These are phyloP conservation scores for Cytidiella melzeri DNA, from an alignment of 768 basidiomycete species.

Conservation along the genomic window DNA sequence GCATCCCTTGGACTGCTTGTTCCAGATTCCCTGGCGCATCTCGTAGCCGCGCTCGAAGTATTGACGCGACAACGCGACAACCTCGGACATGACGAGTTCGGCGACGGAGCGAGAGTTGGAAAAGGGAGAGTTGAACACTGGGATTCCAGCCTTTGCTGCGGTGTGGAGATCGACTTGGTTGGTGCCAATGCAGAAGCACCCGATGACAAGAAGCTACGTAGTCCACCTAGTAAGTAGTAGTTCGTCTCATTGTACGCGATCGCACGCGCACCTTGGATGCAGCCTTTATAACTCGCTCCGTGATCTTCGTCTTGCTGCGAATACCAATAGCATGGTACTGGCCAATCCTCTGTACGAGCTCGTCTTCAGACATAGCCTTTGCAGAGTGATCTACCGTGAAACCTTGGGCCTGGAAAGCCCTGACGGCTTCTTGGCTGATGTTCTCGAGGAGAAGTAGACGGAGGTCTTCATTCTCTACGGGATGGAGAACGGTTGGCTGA, in stretches of 20 bases:
- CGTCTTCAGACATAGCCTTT: conserved; percentile 87
- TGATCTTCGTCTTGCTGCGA: conserved; percentile 96
- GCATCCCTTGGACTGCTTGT: conserved; percentile 97
- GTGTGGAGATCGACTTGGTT: conserved; percentile 92
- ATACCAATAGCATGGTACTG: conserved; percentile 94
- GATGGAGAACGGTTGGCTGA: conserved; percentile 69
- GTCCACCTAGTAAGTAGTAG: neutral
- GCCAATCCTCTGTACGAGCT: conserved; percentile 79
- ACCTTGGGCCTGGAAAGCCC: conserved; percentile 71
- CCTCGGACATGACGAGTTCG: conserved; percentile 92
- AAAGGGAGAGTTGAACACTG: conserved; percentile 99
- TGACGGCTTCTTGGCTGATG: conserved; percentile 87
- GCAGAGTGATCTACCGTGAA: conserved; percentile 88
- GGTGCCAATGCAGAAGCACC: conserved; percentile 99
- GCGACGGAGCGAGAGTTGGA: conserved; percentile 99
- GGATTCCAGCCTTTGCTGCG: conserved; percentile 83
- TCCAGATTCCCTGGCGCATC: conserved; percentile 89
- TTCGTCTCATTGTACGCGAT: neutral
- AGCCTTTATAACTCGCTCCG: conserved; percentile 80
- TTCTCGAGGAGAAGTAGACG: conserved; percentile 89
- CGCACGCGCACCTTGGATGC: conserved; percentile 63
- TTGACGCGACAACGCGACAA: conserved; percentile 92
- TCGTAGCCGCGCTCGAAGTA: conserved; percentile 85
- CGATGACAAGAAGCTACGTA: conserved; percentile 85
- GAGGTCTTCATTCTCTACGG: conserved; percentile 75